Evolutionary conservation across 345 rosid species (phyloP).

Genomic region (Gossypium herbaceum): DNA sequence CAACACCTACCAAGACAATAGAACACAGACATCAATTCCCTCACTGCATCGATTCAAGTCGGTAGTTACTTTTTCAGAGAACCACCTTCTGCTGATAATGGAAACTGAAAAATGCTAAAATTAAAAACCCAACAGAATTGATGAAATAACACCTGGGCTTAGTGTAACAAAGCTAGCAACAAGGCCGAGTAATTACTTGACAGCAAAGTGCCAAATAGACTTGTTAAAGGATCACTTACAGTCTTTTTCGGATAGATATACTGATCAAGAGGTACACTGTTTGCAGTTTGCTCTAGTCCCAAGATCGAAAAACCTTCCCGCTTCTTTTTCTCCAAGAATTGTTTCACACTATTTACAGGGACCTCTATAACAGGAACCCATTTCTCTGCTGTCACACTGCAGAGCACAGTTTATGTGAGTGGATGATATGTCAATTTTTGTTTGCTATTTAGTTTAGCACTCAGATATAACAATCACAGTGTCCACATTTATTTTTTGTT

Average conservation of each 20-base stretch:
- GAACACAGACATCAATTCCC: not conserved
- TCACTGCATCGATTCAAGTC: not conserved
- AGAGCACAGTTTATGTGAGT: conserved; percentile 20
- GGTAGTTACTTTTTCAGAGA: not conserved
- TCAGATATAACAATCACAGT: not conserved
- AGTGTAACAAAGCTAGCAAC: not conserved
- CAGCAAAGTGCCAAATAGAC: not conserved
- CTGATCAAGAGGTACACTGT: conserved; percentile 71
- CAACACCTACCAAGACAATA: conserved; percentile 51
- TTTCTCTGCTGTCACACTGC: conserved; percentile 92
- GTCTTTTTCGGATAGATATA: conserved; percentile 67
- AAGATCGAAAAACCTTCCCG: conserved; percentile 80
- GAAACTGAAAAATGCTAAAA: not conserved
- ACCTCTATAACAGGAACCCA: conserved; percentile 95
- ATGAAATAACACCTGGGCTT: not conserved
- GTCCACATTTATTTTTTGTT: not conserved
- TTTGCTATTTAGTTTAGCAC: not conserved
- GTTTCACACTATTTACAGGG: conserved; percentile 68
- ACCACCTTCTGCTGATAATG: not conserved
- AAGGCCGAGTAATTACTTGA: not conserved
- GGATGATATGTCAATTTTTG: not conserved
- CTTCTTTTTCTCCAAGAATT: conserved; percentile 78
- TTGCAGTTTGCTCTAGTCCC: conserved; percentile 96
- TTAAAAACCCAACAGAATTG: not conserved
- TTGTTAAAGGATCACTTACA: conserved; percentile 37